A percentile compares a stretch with the other conserved stretches of the same genome.
phyloP scores from a whole-genome alignment of 2,329 filamentous ascomycete species.

The Fusarium xyrophilum region DNA sequence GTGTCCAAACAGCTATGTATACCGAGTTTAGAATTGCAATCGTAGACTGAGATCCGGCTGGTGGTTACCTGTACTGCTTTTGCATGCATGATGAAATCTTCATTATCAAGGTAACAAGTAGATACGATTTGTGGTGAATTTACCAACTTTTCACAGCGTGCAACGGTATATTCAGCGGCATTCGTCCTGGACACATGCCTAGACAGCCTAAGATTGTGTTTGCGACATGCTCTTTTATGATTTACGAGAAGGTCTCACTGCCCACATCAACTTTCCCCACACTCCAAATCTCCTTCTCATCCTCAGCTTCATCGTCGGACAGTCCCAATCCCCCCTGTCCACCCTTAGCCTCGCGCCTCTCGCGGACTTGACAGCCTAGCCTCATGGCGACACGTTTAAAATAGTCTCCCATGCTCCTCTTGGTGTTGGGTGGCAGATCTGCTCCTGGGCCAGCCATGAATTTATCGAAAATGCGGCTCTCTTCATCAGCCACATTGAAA shows the following conservation, averaged over 20 bases:
- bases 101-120: background rate
- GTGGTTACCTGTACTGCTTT: background rate
- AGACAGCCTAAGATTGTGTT: background rate
- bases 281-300: conserved; percentile 95
- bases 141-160: background rate
- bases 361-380: conserved; percentile 83
- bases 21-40: background rate
- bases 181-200: background rate
- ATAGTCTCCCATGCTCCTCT: conserved; percentile 94
- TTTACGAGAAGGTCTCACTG: conserved; percentile 34
- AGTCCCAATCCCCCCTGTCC: conserved; percentile 85
- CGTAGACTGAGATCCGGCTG: background rate
- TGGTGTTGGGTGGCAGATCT: conserved; percentile 72
- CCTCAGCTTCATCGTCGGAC: conserved; percentile 89
- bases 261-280: conserved; percentile 80
- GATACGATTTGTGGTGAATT: background rate
- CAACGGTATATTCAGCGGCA: background rate
- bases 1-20: background rate
- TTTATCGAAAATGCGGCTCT: conserved; percentile 86
- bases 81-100: background rate
- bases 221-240: background rate
- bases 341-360: conserved; percentile 89
- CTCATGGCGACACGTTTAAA: conserved; percentile 91
- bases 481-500: conserved; percentile 89
- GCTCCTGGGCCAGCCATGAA: conserved; percentile 76